Percentiles rank a stretch among this genome's conserved stretches.
Conservation (phyloP, 2,329 filamentous ascomycete genomes). For the Claviceps digitariae region DNA sequence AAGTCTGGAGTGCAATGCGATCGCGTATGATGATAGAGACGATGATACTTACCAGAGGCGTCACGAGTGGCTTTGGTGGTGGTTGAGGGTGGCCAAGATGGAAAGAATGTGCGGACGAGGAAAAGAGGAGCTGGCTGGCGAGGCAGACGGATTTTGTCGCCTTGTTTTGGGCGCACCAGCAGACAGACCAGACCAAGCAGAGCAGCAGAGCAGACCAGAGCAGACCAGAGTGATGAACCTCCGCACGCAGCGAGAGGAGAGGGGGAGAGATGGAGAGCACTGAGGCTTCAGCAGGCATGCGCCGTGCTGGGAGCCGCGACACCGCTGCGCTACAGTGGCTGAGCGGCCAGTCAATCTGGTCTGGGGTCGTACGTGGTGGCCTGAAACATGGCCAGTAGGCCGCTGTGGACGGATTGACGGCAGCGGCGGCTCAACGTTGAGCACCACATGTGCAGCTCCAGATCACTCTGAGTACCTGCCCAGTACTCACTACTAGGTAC, state of each 20-base stretch:
- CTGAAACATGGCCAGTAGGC: neutral
- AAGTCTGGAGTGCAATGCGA: conserved; percentile 17
- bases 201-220: too few species aligned
- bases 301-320: neutral
- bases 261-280: too few species aligned
- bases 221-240: too few species aligned
- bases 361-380: neutral
- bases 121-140: conserved; percentile 28
- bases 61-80: conserved; percentile 18
- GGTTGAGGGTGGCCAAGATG: conserved; percentile 21
- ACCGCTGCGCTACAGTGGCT: neutral
- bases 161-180: conserved; percentile 6
- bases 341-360: neutral
- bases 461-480: too few species aligned
- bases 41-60: conserved; percentile 25
- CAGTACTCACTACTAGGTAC: too few species aligned
- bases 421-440: neutral
- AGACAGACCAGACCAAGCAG: neutral
- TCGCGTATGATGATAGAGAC: conserved; percentile 22
- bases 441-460: too few species aligned
- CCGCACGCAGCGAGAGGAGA: too few species aligned
- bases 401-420: neutral
- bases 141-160: conserved; percentile 29
- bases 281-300: neutral
- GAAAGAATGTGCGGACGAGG: conserved; percentile 27